Evolutionary conservation across 208 protist genomes (phyloP).

Genomic region (Zelonia costaricensis): DNA sequence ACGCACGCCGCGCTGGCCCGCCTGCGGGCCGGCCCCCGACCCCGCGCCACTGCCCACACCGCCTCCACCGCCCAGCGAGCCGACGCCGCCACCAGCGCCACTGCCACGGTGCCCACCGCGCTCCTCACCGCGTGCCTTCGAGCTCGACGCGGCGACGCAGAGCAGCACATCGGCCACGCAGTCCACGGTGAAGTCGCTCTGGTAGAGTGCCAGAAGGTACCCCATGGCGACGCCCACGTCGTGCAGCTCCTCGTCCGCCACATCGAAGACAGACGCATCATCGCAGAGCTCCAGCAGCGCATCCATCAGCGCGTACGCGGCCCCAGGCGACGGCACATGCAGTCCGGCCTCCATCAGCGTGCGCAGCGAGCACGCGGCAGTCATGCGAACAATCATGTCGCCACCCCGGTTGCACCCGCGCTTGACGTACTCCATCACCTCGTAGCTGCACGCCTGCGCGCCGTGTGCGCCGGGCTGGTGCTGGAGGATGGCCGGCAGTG

Average conservation of each 20-base stretch:
- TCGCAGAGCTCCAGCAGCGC: constrained; percentile 31
- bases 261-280: constrained; percentile 17
- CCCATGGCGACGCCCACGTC: constrained; percentile 47
- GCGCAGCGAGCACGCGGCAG: constrained; percentile 32
- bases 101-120: constrained; percentile 13
- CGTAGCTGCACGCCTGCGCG: constrained; percentile 16
- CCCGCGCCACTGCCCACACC: neutral
- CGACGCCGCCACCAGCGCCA: neutral
- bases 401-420: constrained; percentile 20
- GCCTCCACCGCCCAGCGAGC: neutral
- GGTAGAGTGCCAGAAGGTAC: constrained; percentile 43
- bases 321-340: constrained; percentile 19
- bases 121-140: constrained; percentile 16
- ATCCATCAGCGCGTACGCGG: constrained; percentile 26
- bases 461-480: constrained; percentile 14
- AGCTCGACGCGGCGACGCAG: constrained; percentile 3
- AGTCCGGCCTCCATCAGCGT: constrained; percentile 36
- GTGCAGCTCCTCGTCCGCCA: constrained; percentile 26
- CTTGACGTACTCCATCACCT: constrained; percentile 44
- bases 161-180: constrained; percentile 21
- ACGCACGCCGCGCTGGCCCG: constrained; percentile 5
- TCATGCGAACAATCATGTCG: constrained; percentile 30
- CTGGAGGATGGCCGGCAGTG: constrained; percentile 33
- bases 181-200: constrained; percentile 33
- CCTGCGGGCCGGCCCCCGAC: neutral